A percentile compares a stretch with the other conserved stretches of the same genome.
Evolutionary conservation across 768 basidiomycete genomes (phyloP).

Genomic region (Russula sp.): DNA sequence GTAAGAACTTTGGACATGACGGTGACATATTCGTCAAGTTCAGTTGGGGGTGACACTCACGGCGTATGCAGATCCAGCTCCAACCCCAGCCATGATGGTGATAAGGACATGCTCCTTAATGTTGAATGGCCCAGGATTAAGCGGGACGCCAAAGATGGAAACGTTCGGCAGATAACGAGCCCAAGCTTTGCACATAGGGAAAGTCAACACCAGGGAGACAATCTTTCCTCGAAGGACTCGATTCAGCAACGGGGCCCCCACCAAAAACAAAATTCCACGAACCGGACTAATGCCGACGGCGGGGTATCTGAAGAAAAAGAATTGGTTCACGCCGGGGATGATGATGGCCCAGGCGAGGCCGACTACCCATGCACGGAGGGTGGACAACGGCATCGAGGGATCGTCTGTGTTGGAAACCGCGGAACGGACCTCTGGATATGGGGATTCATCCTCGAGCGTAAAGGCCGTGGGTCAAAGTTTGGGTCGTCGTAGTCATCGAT

Average conservation of each 20-base stretch:
- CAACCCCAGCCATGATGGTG: conserved; percentile 44
- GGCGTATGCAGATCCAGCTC: conserved; percentile 37
- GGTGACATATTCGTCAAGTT: neutral
- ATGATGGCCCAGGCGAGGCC: conserved; percentile 51
- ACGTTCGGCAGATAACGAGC: conserved; percentile 52
- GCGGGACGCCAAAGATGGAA: conserved; percentile 48
- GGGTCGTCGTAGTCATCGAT: conserved; percentile 38
- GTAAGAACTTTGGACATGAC: neutral
- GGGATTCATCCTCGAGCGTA: conserved; percentile 46
- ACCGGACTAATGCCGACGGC: conserved; percentile 37
- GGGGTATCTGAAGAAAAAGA: conserved; percentile 72
- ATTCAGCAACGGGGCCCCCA: conserved; percentile 6
- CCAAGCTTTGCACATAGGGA: conserved; percentile 62
- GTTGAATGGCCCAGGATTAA: conserved; percentile 70
- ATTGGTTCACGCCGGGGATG: conserved; percentile 73
- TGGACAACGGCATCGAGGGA: conserved; percentile 40
- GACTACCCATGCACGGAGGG: conserved; percentile 41
- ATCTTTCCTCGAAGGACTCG: conserved; percentile 35
- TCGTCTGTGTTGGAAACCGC: conserved; percentile 51
- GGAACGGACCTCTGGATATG: conserved; percentile 53
- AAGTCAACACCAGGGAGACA: conserved; percentile 66
- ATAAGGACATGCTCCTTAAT: conserved; percentile 70
- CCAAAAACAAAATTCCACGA: conserved; percentile 14
- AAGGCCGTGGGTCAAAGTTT: conserved; percentile 37
- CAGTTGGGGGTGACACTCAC: conserved; percentile 26